Conservation (phyloP, 768 basidiomycete genomes). For the Pulveroboletus sp. region DNA sequence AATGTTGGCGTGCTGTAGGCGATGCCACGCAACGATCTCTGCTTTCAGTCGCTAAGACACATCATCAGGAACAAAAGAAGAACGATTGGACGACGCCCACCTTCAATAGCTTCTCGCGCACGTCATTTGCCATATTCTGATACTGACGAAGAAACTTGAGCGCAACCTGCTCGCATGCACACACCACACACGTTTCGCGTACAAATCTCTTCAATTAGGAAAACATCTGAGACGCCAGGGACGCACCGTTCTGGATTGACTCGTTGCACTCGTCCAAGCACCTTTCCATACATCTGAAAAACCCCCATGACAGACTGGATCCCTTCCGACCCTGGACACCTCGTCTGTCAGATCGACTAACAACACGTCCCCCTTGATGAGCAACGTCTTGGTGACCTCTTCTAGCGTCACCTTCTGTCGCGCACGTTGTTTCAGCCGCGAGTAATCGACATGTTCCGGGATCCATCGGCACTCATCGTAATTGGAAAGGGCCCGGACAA, state of each 20-base stretch:
- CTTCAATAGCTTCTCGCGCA: conserved; percentile 49
- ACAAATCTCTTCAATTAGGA: too few species aligned
- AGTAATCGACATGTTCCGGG: conserved; percentile 49
- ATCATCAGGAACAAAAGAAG: background rate
- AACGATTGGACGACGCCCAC: conserved; percentile 23
- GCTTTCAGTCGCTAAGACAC: conserved; percentile 44
- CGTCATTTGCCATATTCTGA: conserved; percentile 45
- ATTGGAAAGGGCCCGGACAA: conserved; percentile 48
- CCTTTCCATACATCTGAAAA: conserved; percentile 64
- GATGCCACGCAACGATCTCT: conserved; percentile 55
- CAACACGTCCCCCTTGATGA: conserved; percentile 45
- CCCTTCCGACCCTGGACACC: conserved; percentile 41
- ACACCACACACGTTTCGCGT: background rate
- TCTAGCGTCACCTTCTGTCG: conserved; percentile 53
- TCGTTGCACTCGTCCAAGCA: conserved; percentile 44
- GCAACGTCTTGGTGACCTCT: conserved; percentile 49
- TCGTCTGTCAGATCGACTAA: conserved; percentile 55
- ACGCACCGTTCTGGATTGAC: conserved; percentile 28
- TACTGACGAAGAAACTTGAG: conserved; percentile 49
- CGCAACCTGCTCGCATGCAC: conserved; percentile 41
- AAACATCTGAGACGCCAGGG: background rate
- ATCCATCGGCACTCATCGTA: conserved; percentile 58
- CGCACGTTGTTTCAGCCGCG: conserved; percentile 51
- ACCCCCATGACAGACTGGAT: conserved; percentile 48
- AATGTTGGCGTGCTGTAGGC: conserved; percentile 51